phyloP scores from a whole-genome alignment of 176 grass and related monocot genomes.

The Ampelocalamus luodianensis region DNA sequence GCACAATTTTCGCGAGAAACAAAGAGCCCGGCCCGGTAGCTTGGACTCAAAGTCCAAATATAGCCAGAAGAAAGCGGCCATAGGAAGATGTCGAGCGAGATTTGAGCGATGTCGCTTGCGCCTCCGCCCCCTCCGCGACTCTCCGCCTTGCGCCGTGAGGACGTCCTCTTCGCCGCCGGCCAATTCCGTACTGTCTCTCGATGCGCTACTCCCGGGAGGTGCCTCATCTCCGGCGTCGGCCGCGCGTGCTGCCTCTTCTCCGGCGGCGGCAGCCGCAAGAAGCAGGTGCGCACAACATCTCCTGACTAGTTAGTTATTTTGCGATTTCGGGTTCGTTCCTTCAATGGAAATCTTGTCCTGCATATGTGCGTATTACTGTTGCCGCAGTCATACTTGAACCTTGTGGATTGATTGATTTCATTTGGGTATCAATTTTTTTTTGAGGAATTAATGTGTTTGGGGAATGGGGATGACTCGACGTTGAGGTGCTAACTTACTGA shows the following conservation, averaged over 20 bases:
- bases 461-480: neutral
- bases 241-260: slow-evolving; percentile 45
- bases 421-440: neutral
- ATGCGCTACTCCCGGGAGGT: neutral
- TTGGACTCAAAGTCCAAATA: no score
- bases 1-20: no score
- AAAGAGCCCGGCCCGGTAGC: no score
- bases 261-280: slow-evolving; percentile 23
- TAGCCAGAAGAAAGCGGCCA: no score
- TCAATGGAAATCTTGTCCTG: neutral
- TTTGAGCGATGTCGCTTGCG: no score
- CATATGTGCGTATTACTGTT: neutral
- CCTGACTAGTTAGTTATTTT: neutral
- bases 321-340: neutral
- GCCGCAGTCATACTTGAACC: neutral
- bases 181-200: neutral
- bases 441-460: neutral
- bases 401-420: neutral
- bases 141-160: neutral
- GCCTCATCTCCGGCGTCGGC: neutral
- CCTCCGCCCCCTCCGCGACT: no score
- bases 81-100: no score
- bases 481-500: no score
- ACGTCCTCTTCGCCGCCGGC: slow-evolving; percentile 10
- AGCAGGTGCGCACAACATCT: slow-evolving; percentile 33